Evolutionary conservation across 2,329 filamentous ascomycete species (phyloP), one percentile per base, ranked within the genome.

Genomic region (Beauveria asiatica): DNA sequence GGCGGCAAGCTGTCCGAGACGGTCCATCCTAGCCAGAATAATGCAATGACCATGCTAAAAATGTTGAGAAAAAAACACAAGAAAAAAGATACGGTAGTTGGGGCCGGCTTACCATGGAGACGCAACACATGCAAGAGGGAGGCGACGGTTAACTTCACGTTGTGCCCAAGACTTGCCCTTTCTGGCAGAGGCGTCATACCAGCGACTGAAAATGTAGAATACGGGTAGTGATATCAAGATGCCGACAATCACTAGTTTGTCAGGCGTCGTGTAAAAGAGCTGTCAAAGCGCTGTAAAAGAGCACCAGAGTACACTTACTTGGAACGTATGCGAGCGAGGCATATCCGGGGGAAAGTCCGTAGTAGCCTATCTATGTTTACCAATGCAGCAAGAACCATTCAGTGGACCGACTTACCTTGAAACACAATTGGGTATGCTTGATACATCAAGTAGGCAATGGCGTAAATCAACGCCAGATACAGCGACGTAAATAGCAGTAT

Each of bases 21-120:
- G 1, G 82, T 83, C 82, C 82, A 85, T 0, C 81, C 82, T 61
- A 84, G 81, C 80, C 80, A 83, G 69, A 84, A 83, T 5, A 84
- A 72, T 17, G 80, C 79, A 46, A 83, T 69, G 0, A 84, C 83
- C 44, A 86, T 74, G n/a, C 72, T 57, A 74, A 76, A 37, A 78
- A 5, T 6, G 8, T 25, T 51, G 16, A 39, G 7, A 21, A 11
- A 21, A 11, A 16, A 23, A 9, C 37, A 8, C 78, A 3, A 80
- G 2, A 25, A 16, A 11, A 17, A 27, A 17, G 2, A 5, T 13
- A 10, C 9, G 11, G 73, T 75, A 6, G 79, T 76, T 2, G 79
- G 78, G 2, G 83, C 16, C 69, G 53, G 79, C 80, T 44, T 78
- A 79, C 71, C 85, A 83, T 0, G 84, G 83, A n/a, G 84, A 79